Evolutionary conservation across 768 basidiomycete genomes (phyloP), one percentile per base, ranked within the genome.

Genomic region (Tulasnella sp.): DNA sequence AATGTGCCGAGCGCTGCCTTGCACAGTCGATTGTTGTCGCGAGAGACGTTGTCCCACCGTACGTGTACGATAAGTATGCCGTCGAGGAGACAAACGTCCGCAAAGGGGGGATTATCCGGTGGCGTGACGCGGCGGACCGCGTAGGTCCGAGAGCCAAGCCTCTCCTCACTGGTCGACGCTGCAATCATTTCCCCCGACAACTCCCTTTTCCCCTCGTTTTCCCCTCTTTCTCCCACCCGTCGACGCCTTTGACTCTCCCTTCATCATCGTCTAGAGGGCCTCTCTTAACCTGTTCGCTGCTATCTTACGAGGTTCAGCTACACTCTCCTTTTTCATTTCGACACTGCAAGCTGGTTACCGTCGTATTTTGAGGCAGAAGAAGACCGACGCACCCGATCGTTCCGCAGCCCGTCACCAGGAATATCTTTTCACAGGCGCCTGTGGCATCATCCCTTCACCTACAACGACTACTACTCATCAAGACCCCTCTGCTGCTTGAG

Each of bases 111-210:
- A 68, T 68, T 68, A 36, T 68, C 62, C 62, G 62, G 62, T 68
- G 62, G 62, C 62, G 62, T 68, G 62, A 68, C 62, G 62, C 62
- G 62, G 62, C 58, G 58, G 58, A 27, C 58, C 58, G 58, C 58
- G 58, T 62, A 62, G 58, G 27, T 62, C 58, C 58, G 58, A 31
- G n/a, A 62, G 58, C 58, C 58, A 62, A 62, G 58, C 58, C 58
- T 10, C 56, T 42, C 48, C 48, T 48, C 21, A 24, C 21, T n/a
- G n/a, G 58, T 62, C 58, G 58, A 62, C 58, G 58, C n/a, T 62
- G 58, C 58, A 62, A 62, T 62, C 31, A 62, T 62, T 62, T 27
- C 42, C 24, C 58, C 58, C 27, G 31, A n/a, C 58, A n/a, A n/a
- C 31, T 19, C 21, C 48, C 21, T 48, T 48, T 48, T 19, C 48